A percentile compares a stretch with the other conserved stretches of the same genome.
Evolutionary conservation across 129 eudicot genomes (phyloP).

Genomic region (Smallanthus sonchifolius): DNA sequence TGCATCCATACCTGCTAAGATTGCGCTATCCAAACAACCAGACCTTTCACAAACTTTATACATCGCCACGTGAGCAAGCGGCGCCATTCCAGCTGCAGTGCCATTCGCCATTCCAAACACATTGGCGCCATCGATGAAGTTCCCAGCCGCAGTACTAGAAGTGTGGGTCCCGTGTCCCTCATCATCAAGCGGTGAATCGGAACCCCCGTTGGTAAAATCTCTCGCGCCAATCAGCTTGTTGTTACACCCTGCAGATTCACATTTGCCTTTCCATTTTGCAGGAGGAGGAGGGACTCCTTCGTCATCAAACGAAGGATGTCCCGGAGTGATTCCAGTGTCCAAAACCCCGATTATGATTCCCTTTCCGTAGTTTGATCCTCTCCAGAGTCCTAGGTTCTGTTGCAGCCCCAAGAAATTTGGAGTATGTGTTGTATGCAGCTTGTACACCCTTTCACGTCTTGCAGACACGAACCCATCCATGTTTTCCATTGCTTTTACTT

Average conservation of each 20-base stretch:
- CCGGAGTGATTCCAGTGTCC: constrained; percentile 39
- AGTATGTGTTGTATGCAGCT: constrained; percentile 37
- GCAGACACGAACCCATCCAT: constrained; percentile 42
- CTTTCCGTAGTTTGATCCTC: constrained; percentile 33
- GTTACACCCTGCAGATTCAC: constrained; percentile 26
- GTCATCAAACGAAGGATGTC: constrained; percentile 39
- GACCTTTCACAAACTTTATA: constrained; percentile 35
- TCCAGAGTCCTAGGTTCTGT: constrained; percentile 34
- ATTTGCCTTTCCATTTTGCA: constrained; percentile 38
- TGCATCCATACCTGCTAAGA: constrained; percentile 39
- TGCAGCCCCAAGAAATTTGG: constrained; percentile 37
- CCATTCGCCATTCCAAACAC: constrained; percentile 39
- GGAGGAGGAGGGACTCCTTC: constrained; percentile 38
- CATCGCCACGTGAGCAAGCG: constrained; percentile 38
- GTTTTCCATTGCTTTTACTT: constrained; percentile 36
- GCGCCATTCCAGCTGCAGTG: constrained; percentile 37
- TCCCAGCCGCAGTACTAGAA: constrained; percentile 35
- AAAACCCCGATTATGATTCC: constrained; percentile 41
- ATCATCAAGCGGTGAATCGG: constrained; percentile 30
- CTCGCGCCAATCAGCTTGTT: constrained; percentile 36
- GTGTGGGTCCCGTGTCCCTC: constrained; percentile 49
- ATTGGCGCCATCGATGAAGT: constrained; percentile 31
- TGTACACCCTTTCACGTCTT: constrained; percentile 29
- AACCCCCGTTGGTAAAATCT: constrained; percentile 8
- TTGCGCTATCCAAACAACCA: constrained; percentile 25